These are phyloP conservation scores for Rhizopogon hawkerae DNA, from an alignment of 1,284 basidiomycete genomes.

Conservation along the genomic window DNA sequence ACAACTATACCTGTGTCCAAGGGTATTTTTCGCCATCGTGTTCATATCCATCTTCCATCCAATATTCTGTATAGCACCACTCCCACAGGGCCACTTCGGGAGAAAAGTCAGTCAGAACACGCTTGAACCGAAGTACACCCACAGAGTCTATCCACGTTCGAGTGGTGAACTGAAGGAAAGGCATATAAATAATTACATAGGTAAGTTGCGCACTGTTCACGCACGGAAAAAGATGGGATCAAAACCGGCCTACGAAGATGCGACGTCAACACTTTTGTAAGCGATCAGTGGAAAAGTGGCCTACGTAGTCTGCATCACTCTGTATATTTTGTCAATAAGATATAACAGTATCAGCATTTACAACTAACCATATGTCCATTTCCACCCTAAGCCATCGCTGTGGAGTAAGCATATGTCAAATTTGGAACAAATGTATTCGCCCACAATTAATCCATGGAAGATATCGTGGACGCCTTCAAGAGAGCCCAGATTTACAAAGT, in stretches of 20 bases:
- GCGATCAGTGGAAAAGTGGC: background rate
- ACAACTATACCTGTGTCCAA: constrained; percentile 17
- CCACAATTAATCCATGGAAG: constrained; percentile 13
- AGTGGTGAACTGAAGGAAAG: constrained; percentile 16
- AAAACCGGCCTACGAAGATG: constrained; percentile 14
- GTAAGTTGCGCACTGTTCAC: constrained; percentile 1
- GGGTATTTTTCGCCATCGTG: constrained; percentile 6
- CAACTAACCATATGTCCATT: constrained; percentile 20
- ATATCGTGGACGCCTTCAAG: constrained; percentile 14
- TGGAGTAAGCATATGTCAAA: background rate
- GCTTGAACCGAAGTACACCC: background rate
- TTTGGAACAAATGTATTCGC: constrained; percentile 9
- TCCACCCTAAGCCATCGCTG: constrained; percentile 1
- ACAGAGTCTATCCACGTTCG: constrained; percentile 20
- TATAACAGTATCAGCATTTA: background rate
- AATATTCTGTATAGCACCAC: constrained; percentile 20
- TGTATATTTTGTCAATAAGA: constrained; percentile 1
- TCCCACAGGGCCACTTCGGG: constrained; percentile 19
- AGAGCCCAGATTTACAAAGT: constrained; percentile 10
- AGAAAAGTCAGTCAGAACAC: too few species aligned
- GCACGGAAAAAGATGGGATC: constrained; percentile 21
- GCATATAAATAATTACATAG: background rate
- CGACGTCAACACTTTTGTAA: background rate
- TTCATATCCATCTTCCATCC: constrained; percentile 17
- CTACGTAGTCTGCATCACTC: constrained; percentile 18